Evolutionary conservation across 2,329 filamentous ascomycete genomes (phyloP).

Genomic region (Talaromyces sp.): DNA sequence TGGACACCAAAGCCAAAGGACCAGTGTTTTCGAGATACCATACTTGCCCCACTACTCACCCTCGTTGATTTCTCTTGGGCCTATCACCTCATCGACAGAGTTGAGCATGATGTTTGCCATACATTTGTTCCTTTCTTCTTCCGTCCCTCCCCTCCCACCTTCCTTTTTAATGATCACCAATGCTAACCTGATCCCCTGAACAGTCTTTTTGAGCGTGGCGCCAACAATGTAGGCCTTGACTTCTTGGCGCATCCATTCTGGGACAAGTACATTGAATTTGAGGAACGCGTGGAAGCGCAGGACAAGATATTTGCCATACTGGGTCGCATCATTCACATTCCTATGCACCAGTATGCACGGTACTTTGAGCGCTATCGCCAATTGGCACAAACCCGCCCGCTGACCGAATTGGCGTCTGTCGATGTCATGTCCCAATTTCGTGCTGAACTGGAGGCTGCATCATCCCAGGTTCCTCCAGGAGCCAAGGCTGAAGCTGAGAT

Average conservation of each 20-base stretch:
- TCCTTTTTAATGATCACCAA: constrained; percentile 17
- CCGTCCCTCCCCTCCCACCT: constrained; percentile 23
- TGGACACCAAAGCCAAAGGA: constrained; percentile 29
- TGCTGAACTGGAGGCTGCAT: constrained; percentile 66
- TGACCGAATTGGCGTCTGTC: constrained; percentile 71
- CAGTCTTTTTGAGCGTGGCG: constrained; percentile 91
- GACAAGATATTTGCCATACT: constrained; percentile 86
- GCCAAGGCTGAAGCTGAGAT: constrained; percentile 72
- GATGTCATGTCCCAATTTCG: constrained; percentile 70
- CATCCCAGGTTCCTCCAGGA: constrained; percentile 44
- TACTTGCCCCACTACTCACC: constrained; percentile 34
- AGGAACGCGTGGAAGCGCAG: constrained; percentile 82
- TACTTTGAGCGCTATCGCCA: constrained; percentile 91
- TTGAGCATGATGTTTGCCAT: constrained; percentile 47
- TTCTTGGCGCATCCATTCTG: constrained; percentile 95
- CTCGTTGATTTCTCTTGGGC: constrained; percentile 43
- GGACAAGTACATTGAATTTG: constrained; percentile 98
- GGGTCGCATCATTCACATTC: constrained; percentile 79
- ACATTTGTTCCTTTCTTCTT: constrained; percentile 35
- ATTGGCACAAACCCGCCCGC: constrained; percentile 70
- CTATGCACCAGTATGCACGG: constrained; percentile 91
- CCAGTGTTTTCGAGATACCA: constrained; percentile 37
- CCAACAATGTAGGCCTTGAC: constrained; percentile 82
- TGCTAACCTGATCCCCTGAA: constrained; percentile 42
- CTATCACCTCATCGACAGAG: constrained; percentile 38